Base-by-base conservation (phyloP, 163 green algal genomes). In the Prototheca cutis region DNA sequence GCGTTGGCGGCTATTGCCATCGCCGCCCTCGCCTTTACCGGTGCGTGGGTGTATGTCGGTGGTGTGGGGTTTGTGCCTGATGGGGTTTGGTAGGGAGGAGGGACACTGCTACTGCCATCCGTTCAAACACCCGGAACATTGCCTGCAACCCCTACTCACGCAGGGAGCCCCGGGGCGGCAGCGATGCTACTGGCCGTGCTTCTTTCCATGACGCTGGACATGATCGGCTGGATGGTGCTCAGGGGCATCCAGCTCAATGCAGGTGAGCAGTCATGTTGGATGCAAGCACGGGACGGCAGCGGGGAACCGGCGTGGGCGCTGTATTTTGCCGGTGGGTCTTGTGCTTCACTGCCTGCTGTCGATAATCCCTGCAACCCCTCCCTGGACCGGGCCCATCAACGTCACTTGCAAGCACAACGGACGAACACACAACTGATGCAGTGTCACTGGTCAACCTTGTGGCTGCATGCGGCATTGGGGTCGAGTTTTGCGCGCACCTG, bases 401-500 rank as follows among this genome's bases (percentile, higher is more conserved):
- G n/a, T n/a, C n/a, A n/a, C n/a, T n/a, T n/a, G n/a, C n/a, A n/a
- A n/a, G n/a, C n/a, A n/a, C n/a, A n/a, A n/a, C n/a, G n/a, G n/a
- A n/a, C n/a, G n/a, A n/a, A n/a, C n/a, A n/a, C n/a, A n/a, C n/a
- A n/a, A n/a, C n/a, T n/a, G n/a, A n/a, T n/a, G n/a, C 48, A 54
- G 83, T 95, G 40, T 87, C 76, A 5, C 65, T 94, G 52, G 84
- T 92, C 30, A 95, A 94, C 73, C 70, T 94, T 60, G 77, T 81
- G n/a, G 89, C 89, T 78, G 70, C 73, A 0, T 63, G 90, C 28
- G 87, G 86, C 48, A 94, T 94, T 31, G 79, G 74, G 0, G 79
- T 94, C 21, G 86, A 94, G 81, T 95, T 94, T 58, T 83, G 75
- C 42, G 81, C 76, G 1, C 86, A 95, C 65, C 68, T 91, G n/a